Evolutionary conservation across 1,284 basidiomycete species (phyloP).

Genomic region (Vanrija sp.): DNA sequence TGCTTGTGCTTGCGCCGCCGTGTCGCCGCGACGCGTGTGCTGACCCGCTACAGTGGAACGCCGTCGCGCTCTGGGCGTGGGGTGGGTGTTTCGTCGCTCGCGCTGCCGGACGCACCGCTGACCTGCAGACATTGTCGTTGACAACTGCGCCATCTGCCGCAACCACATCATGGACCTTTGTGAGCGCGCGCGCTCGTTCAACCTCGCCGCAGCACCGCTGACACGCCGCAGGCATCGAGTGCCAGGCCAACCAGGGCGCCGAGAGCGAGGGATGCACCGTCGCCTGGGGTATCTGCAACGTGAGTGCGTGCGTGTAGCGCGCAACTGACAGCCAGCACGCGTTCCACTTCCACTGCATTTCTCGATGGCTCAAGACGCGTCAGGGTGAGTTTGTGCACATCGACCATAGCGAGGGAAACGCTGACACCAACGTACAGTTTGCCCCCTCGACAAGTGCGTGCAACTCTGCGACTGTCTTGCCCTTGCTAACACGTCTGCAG

Average conservation of each 20-base stretch:
- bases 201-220: neutral
- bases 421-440: conserved; percentile 57
- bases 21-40: neutral
- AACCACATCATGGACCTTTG: conserved; percentile 99
- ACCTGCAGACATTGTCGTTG: conserved; percentile 79
- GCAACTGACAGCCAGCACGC: conserved; percentile 66
- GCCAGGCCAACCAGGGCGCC: conserved; percentile 97
- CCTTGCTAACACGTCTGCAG: conserved; percentile 41
- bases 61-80: conserved; percentile 94
- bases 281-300: conserved; percentile 99
- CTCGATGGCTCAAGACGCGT: conserved; percentile 97
- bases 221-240: conserved; percentile 79
- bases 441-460: conserved; percentile 86
- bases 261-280: conserved; percentile 95
- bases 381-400: conserved; percentile 55
- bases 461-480: neutral
- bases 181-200: conserved; percentile 51
- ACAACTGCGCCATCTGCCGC: conserved; percentile 93
- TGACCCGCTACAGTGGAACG: conserved; percentile 72
- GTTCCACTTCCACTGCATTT: conserved; percentile 99
- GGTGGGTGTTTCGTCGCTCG: conserved; percentile 55
- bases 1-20: neutral
- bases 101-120: conserved; percentile 13
- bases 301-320: conserved; percentile 50
- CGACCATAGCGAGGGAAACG: neutral